Evolutionary conservation across 108 stramenopile species (phyloP).

Genomic region (Cyclostephanos tholiformis): DNA sequence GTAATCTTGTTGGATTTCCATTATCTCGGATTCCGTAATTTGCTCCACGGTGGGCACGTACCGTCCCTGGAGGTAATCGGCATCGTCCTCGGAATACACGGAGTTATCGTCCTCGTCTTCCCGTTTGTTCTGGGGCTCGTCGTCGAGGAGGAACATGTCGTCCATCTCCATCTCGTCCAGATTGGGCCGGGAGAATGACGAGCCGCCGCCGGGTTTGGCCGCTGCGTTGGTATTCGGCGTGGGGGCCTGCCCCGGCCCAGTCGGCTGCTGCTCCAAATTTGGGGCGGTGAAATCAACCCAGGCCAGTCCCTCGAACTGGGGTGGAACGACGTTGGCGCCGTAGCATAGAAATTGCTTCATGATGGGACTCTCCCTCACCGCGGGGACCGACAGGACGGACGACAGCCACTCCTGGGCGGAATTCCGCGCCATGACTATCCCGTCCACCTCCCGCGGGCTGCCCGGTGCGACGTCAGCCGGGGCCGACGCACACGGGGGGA

Average conservation of each 20-base stretch:
- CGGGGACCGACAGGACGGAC: constrained; percentile 60
- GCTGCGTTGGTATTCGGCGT: constrained; percentile 6
- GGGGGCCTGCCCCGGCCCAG: constrained; percentile 9
- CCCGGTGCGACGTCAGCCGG: background rate
- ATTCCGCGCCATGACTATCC: constrained; percentile 58
- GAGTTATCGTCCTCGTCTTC: constrained; percentile 34
- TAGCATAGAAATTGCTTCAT: constrained; percentile 78
- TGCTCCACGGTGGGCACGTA: constrained; percentile 74
- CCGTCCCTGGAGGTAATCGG: constrained; percentile 60
- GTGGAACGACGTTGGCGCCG: constrained; percentile 80
- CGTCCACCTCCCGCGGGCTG: constrained; percentile 28
- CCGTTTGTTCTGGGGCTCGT: constrained; percentile 40
- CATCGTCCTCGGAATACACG: constrained; percentile 60
- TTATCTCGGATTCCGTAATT: constrained; percentile 70
- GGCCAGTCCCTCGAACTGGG: constrained; percentile 75
- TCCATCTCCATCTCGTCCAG: constrained; percentile 89
- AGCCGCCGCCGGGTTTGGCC: constrained; percentile 9
- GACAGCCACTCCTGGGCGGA: constrained; percentile 73
- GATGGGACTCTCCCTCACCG: constrained; percentile 61
- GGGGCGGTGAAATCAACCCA: constrained; percentile 66
- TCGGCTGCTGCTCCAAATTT: constrained; percentile 22
- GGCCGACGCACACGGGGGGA: constrained; percentile 52
- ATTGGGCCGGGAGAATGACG: constrained; percentile 20
- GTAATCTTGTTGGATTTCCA: constrained; percentile 58
- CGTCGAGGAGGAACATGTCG: constrained; percentile 67